phyloP scores from a whole-genome alignment of 495 filamentous ascomycete genomes.

The Cercophora samala region DNA sequence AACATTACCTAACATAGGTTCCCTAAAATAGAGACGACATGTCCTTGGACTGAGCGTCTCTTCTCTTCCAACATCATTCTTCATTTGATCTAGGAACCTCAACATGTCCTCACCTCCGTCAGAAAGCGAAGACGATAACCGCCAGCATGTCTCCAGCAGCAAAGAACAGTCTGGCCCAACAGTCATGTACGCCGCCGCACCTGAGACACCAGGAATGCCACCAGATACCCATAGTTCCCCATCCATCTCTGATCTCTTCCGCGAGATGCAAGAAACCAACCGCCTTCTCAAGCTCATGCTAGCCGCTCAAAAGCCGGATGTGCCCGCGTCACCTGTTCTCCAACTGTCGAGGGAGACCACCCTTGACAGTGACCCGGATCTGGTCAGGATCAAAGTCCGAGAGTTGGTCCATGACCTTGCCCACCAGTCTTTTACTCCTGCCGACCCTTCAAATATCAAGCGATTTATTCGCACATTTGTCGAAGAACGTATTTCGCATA shows the following conservation, averaged over 20 bases:
- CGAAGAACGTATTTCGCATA: not conserved
- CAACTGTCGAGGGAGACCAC: not conserved
- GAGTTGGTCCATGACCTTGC: conserved; percentile 8
- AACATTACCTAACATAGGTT: no score
- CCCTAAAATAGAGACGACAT: not conserved
- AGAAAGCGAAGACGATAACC: not conserved
- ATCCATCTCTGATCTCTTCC: conserved; percentile 12
- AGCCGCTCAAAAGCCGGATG: not conserved
- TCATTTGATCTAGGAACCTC: no score
- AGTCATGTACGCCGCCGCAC: not conserved
- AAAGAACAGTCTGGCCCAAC: not conserved
- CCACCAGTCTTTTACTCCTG: not conserved
- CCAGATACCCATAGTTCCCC: not conserved
- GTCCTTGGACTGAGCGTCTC: not conserved
- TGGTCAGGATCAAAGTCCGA: not conserved
- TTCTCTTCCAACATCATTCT: not conserved
- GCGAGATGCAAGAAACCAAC: conserved; percentile 19
- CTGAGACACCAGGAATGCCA: not conserved
- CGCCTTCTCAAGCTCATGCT: conserved; percentile 10
- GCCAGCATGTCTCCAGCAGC: not conserved
- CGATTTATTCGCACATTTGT: not conserved
- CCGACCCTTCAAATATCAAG: not conserved
- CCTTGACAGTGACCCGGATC: not conserved
- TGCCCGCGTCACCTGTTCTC: not conserved
- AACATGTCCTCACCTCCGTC: not conserved